Evolutionary conservation across 495 filamentous ascomycete species (phyloP).

Genomic region (Xylaria acuta): DNA sequence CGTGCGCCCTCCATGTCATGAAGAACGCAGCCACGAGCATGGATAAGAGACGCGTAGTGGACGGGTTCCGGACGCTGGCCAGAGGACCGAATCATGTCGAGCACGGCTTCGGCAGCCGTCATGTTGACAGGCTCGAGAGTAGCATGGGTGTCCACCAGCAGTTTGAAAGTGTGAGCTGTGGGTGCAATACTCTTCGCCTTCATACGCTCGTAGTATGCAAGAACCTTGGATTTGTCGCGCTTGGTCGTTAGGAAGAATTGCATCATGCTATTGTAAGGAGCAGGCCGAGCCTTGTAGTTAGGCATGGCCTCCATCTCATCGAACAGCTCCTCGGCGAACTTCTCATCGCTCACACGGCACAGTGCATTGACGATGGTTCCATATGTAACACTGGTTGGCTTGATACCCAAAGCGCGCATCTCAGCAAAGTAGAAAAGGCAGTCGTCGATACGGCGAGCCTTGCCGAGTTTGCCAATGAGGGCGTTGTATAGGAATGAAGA

Average conservation of each 20-base stretch:
- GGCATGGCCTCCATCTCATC: constrained; percentile 99
- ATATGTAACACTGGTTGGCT: constrained; percentile 96
- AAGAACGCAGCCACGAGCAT: constrained; percentile 92
- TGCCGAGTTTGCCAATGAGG: constrained; percentile 96
- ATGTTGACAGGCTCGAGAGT: constrained; percentile 94
- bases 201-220: constrained; percentile 97
- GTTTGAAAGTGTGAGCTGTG: constrained; percentile 95
- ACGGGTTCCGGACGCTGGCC: constrained; percentile 85
- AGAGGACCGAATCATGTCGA: constrained; percentile 75
- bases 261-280: constrained; percentile 98
- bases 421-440: constrained; percentile 97
- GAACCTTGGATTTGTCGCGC: constrained; percentile 89
- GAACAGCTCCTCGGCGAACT: constrained; percentile 96
- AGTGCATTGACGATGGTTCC: constrained; percentile 97
- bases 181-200: constrained; percentile 83
- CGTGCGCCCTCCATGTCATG: constrained; percentile 88
- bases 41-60: constrained; percentile 93
- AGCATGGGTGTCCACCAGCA: constrained; percentile 93
- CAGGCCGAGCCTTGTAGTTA: constrained; percentile 96
- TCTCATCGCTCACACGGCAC: constrained; percentile 95
- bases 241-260: constrained; percentile 99
- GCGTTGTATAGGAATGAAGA: constrained; percentile 98
- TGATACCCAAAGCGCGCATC: constrained; percentile 92
- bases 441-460: constrained; percentile 96
- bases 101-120: constrained; percentile 82